Evolutionary conservation across 2,329 filamentous ascomycete species (phyloP).

Genomic region (Trichoderma simmonsii): DNA sequence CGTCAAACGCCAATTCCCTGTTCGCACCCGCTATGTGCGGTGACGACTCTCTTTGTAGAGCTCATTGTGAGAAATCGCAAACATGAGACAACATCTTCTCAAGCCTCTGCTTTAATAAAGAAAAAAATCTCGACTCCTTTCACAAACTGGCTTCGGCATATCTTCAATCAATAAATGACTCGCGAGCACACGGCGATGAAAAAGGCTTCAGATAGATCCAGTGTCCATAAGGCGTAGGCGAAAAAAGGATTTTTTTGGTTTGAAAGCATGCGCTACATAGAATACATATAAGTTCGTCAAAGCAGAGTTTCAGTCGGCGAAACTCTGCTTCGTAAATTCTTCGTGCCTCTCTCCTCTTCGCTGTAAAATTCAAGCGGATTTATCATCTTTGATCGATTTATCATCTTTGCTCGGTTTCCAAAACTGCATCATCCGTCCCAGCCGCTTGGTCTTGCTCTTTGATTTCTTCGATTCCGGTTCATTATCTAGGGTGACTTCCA

Average conservation of each 20-base stretch:
- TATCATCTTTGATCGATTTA: constrained; percentile 20
- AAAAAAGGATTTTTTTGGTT: not conserved
- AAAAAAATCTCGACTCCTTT: not conserved
- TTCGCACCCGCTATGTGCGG: not conserved
- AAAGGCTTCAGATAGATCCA: constrained; percentile 15
- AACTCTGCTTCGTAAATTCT: constrained; percentile 11
- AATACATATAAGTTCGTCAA: constrained; percentile 38
- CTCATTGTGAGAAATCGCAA: not conserved
- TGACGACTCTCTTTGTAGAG: not conserved
- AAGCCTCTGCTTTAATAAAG: not conserved
- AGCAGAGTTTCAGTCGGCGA: constrained; percentile 20
- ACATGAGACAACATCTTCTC: not conserved
- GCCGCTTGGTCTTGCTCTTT: constrained; percentile 63
- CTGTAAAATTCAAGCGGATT: constrained; percentile 25
- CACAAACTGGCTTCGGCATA: not conserved
- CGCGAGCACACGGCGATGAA: constrained; percentile 10
- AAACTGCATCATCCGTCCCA: constrained; percentile 75
- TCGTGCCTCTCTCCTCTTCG: not conserved
- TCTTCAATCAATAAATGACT: not conserved
- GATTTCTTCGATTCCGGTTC: constrained; percentile 53
- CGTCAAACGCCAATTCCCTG: constrained; percentile 22
- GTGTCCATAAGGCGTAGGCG: constrained; percentile 10
- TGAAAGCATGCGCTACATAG: constrained; percentile 36
- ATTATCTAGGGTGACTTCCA: constrained; percentile 58
- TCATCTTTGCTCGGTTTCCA: constrained; percentile 62